Percentiles rank a stretch among this genome's conserved stretches.
Conservation (phyloP, 202 grass and related monocot species). For the Setaria viridis region DNA sequence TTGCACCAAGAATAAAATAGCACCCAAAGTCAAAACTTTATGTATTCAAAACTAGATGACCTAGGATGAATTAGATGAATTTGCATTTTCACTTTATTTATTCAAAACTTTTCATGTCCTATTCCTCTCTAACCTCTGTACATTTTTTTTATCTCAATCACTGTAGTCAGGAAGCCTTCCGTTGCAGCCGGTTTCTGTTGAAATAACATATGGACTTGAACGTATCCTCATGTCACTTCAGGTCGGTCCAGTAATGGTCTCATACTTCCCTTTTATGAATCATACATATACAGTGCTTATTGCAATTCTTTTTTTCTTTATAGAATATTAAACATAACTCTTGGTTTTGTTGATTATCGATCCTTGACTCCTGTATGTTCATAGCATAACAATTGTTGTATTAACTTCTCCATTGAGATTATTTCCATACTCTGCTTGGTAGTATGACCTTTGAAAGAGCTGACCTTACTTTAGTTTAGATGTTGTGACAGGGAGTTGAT, state of each 20-base stretch:
- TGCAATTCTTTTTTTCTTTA: background rate
- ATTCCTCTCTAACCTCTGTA: background rate
- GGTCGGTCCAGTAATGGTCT: slow-evolving; percentile 50
- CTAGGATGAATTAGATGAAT: background rate
- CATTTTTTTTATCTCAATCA: slow-evolving; percentile 27
- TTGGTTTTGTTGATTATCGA: slow-evolving; percentile 28
- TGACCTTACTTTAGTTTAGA: slow-evolving; percentile 91
- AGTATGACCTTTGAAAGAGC: slow-evolving; percentile 62
- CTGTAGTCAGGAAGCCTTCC: slow-evolving; percentile 92
- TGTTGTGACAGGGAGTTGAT: slow-evolving; percentile 82
- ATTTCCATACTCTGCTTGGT: slow-evolving; percentile 34
- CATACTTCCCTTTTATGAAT: slow-evolving; percentile 20
- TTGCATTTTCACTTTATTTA: slow-evolving; percentile 10
- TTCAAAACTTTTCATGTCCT: background rate
- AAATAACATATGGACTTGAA: slow-evolving; percentile 99
- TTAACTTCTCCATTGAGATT: background rate
- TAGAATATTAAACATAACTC: background rate
- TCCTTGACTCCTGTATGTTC: slow-evolving; percentile 21
- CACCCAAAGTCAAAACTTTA: background rate
- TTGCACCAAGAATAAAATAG: background rate
- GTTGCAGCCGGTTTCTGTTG: slow-evolving; percentile 86
- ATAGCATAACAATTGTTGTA: background rate
- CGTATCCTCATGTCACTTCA: slow-evolving; percentile 98
- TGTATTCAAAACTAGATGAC: slow-evolving; percentile 1
- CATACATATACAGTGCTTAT: background rate